A percentile compares a stretch with the other conserved stretches of the same genome.
Evolutionary conservation across 805 yeast genomes (phyloP).

Genomic region (Suhomyces tanzawaensis): DNA sequence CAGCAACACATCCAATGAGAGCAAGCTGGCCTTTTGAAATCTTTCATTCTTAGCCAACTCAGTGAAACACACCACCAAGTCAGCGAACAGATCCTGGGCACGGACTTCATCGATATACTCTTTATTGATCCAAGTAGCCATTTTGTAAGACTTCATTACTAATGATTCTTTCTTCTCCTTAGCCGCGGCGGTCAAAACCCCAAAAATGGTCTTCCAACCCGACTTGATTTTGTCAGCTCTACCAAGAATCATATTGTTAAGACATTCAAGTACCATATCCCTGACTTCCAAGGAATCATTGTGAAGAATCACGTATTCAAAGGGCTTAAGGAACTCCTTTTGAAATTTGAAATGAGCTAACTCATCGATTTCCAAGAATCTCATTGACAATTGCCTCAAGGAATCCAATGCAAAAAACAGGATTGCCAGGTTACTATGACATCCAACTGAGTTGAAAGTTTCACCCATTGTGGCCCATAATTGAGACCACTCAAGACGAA

Average conservation of each 20-base stretch:
- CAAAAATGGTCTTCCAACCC: constrained; percentile 92
- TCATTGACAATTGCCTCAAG: constrained; percentile 83
- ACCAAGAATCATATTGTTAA: constrained; percentile 77
- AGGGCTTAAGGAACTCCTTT: constrained; percentile 88
- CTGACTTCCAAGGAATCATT: constrained; percentile 69
- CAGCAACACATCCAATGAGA: constrained; percentile 72
- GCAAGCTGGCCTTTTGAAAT: constrained; percentile 77
- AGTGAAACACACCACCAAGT: constrained; percentile 71
- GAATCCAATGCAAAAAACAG: constrained; percentile 93
- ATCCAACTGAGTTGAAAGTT: constrained; percentile 81
- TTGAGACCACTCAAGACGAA: constrained; percentile 94
- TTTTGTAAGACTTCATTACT: constrained; percentile 61
- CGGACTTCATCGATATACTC: constrained; percentile 62
- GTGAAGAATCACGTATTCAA: constrained; percentile 71
- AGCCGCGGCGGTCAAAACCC: constrained; percentile 74
- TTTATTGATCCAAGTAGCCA: constrained; percentile 59
- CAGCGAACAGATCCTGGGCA: constrained; percentile 64
- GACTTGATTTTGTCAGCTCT: constrained; percentile 75
- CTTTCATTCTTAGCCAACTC: constrained; percentile 80
- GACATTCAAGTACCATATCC: constrained; percentile 87
- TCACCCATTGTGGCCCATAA: constrained; percentile 93
- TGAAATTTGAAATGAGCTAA: constrained; percentile 94
- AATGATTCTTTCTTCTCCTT: constrained; percentile 53
- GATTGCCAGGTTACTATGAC: constrained; percentile 71
- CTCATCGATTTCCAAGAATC: constrained; percentile 92